Base-by-base conservation (phyloP, 257 asterid genomes). In the Lantana camara region DNA sequence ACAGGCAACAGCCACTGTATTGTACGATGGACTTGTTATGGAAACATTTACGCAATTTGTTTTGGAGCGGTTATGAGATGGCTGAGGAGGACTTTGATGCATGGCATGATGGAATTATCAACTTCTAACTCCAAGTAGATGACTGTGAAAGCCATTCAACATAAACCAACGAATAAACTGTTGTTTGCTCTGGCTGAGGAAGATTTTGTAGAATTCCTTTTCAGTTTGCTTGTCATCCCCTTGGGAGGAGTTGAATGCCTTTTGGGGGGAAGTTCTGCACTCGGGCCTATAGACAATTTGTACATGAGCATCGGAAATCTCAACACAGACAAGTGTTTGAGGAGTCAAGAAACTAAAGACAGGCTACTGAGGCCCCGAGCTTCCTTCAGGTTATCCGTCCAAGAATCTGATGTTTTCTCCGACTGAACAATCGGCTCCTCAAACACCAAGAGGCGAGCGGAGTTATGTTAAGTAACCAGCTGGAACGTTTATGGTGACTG, bases 161-260 rank as follows among this genome's bases (percentile, higher is more conserved):
- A 53, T 5, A 73, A 69, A 48, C 73, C 79, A 0, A 68, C 57
- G 0, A 38, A 60, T 0, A 73, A 59, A 20, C 9, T 73, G 3
- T n/a, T 77, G 53, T 64, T 68, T 40, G 75, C 37, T n/a, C 63
- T 48, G 23, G 67, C 70, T 0, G 55, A 47, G 8, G 73, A 44
- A 0, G 73, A 73, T 17, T 77, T 77, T 14, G 35, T 64, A 0
- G 57, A 65, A 1, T 60, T 68, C 3, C 71, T 72, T 0, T 73
- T 68, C 19, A 59, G 67, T 17, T 32, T 73, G 30, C 73, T 64
- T 0, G 22, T 45, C 5, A 60, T 77, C 9, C 64, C 82, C 1
- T 19, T 77, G 0, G 76, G 68, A 0, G 32, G 45, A 15, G 73
- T 47, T 17, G 59, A 15, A 16, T 23, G 9, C 15, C 75, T 68